Evolutionary conservation across 352 stramenopile genomes (phyloP).

Genomic region (Globisporangium viniferum): DNA sequence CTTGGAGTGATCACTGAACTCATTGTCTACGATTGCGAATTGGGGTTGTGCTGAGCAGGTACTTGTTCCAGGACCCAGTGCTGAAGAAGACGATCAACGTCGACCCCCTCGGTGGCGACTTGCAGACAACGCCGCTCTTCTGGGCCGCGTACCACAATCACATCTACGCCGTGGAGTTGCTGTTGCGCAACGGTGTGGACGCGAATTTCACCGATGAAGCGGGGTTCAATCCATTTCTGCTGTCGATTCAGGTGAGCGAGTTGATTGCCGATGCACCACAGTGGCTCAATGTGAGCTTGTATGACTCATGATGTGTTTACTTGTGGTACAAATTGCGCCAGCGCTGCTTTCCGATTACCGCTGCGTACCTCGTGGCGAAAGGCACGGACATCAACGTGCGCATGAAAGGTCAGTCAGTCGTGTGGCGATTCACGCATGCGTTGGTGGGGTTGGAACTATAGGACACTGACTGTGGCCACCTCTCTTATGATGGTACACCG

Average conservation of each 20-base stretch:
- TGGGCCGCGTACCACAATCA: constrained; percentile 75
- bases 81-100: constrained; percentile 35
- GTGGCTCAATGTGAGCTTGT: background rate
- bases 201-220: constrained; percentile 42
- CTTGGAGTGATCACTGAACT: background rate
- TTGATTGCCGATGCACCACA: background rate
- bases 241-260: constrained; percentile 47
- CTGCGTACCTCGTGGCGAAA: constrained; percentile 75
- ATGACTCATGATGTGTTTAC: background rate
- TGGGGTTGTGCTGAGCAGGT: constrained; percentile 25
- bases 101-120: constrained; percentile 51
- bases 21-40: background rate
- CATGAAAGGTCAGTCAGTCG: constrained; percentile 31
- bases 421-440: background rate
- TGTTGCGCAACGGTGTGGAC: constrained; percentile 60
- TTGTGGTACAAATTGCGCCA: constrained; percentile 7
- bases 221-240: constrained; percentile 62
- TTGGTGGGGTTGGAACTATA: background rate
- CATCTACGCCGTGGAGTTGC: constrained; percentile 75
- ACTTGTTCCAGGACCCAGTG: constrained; percentile 40
- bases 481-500: background rate
- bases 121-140: constrained; percentile 69
- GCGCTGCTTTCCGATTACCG: constrained; percentile 69
- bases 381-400: constrained; percentile 61
- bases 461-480: background rate